Base-by-base conservation (phyloP, 345 rosid genomes). In the Limnanthes douglasii region DNA sequence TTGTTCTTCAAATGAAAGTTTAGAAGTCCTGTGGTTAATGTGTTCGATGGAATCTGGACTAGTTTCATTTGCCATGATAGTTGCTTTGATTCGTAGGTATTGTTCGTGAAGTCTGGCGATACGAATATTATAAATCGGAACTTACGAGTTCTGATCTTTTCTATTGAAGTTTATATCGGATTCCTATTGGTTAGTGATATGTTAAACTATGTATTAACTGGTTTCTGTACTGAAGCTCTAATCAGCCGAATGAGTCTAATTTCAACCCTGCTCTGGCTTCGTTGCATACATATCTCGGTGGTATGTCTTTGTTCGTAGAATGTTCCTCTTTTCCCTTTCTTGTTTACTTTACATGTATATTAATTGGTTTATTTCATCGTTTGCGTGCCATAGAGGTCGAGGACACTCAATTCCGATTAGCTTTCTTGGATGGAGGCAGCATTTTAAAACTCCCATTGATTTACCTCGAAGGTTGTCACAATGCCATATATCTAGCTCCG, bases 231-330 rank as follows among this genome's bases (percentile, higher is more conserved):
- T 35, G 6, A 21, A 4, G 44, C 22, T 44, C 35, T 4, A 15
- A 30, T 15, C 24, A 66, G 36, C 41, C 54, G 35, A 57, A 42
- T 55, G 86, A 57, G 33, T 49, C 50, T 48, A 59, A 74, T 17
- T 90, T 79, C 60, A 61, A 90, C 52, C 63, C 94, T 8, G 29
- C 65, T 46, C 58, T 84, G 85, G 78, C 94, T 57, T 75, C 95
- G 8, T 31, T 84, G 42, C 98, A 90, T 59, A 64, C 84, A 0
- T 90, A 90, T 65, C 84, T 90, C 12, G 98, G 96, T 1, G 95
- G 98, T 90, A 68, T 53, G 75, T 14, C 11, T 40, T 2, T 17
- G 20, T 9, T 21, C n/a, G n/a, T 23, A 8, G 0, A 3, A n/a
- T 19, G 41, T 26, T 25, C 8, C 8, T 37, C 28, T 22, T 21